These are phyloP conservation scores for Mycena pura DNA, from an alignment of 768 basidiomycete genomes.

Conservation along the genomic window DNA sequence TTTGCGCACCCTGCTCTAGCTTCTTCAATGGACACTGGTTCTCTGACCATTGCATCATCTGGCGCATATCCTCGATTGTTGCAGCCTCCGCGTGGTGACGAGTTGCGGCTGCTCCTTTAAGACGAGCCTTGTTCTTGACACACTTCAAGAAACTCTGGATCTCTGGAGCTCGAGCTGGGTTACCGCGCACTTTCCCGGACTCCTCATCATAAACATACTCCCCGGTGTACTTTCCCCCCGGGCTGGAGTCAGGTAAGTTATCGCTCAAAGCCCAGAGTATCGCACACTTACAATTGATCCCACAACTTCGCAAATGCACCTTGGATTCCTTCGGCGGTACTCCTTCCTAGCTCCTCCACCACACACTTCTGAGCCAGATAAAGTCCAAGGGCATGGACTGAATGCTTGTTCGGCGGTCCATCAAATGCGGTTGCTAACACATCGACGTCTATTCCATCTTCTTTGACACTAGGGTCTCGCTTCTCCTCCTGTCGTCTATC, in stretches of 20 bases:
- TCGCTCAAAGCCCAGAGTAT: not conserved
- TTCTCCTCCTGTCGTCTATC: not conserved
- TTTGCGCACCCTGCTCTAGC: not conserved
- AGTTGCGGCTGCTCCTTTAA: constrained; percentile 28
- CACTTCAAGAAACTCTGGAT: constrained; percentile 33
- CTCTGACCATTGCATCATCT: constrained; percentile 36
- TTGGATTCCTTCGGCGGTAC: constrained; percentile 34
- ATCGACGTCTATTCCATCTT: constrained; percentile 27
- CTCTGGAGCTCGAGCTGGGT: constrained; percentile 33
- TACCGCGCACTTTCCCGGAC: constrained; percentile 33
- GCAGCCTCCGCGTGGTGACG: constrained; percentile 41
- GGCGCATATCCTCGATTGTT: constrained; percentile 37
- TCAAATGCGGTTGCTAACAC: constrained; percentile 36
- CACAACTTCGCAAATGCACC: constrained; percentile 36
- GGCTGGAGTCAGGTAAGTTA: constrained; percentile 10
- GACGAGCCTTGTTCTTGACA: constrained; percentile 29
- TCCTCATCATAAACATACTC: constrained; percentile 33
- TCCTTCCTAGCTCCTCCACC: constrained; percentile 22
- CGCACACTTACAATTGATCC: constrained; percentile 36
- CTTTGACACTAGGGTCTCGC: not conserved
- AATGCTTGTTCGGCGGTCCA: constrained; percentile 34
- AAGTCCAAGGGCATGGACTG: constrained; percentile 32
- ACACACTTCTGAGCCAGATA: constrained; percentile 41
- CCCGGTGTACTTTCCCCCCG: constrained; percentile 30
- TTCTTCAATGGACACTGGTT: constrained; percentile 24